A percentile compares a stretch with the other conserved stretches of the same genome.
These are phyloP conservation scores for Aureobasidium sp. DNA, from an alignment of 2,329 filamentous ascomycete genomes.

Conservation along the genomic window DNA sequence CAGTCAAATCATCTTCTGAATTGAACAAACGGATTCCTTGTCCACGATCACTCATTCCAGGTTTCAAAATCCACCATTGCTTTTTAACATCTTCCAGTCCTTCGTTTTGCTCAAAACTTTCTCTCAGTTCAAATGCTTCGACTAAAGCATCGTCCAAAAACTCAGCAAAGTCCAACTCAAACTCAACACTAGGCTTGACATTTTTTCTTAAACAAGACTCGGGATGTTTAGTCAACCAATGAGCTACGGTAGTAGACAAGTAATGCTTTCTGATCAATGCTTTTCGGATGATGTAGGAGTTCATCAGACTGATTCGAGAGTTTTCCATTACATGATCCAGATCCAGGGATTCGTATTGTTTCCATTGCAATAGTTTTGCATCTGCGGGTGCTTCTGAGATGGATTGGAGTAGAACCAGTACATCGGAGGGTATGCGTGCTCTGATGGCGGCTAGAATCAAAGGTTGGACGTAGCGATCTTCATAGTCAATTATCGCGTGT, in stretches of 20 bases:
- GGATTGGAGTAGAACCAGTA: constrained; percentile 47
- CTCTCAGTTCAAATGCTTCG: constrained; percentile 84
- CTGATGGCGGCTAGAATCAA: constrained; percentile 80
- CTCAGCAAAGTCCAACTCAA: constrained; percentile 97
- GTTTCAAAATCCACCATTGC: constrained; percentile 92
- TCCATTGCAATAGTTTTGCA: constrained; percentile 76
- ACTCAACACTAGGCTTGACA: constrained; percentile 82
- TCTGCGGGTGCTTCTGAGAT: constrained; percentile 58
- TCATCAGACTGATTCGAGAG: constrained; percentile 71
- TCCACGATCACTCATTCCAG: constrained; percentile 96
- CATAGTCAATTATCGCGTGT: constrained; percentile 72
- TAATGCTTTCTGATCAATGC: constrained; percentile 98
- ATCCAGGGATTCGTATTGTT: constrained; percentile 87
- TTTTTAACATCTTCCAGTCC: constrained; percentile 42
- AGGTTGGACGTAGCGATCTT: constrained; percentile 90
- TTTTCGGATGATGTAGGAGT: constrained; percentile 96
- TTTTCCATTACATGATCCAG: constrained; percentile 78
- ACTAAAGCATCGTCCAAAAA: constrained; percentile 94
- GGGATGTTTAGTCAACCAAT: constrained; percentile 89
- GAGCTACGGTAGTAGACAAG: constrained; percentile 82
- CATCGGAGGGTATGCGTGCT: constrained; percentile 60
- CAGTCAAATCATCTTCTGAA: constrained; percentile 83
- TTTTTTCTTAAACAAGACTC: constrained; percentile 72
- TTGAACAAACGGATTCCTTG: constrained; percentile 94
- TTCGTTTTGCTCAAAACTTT: constrained; percentile 78